Conservation (phyloP, 768 basidiomycete genomes). For the Trametes cinnabarina region DNA sequence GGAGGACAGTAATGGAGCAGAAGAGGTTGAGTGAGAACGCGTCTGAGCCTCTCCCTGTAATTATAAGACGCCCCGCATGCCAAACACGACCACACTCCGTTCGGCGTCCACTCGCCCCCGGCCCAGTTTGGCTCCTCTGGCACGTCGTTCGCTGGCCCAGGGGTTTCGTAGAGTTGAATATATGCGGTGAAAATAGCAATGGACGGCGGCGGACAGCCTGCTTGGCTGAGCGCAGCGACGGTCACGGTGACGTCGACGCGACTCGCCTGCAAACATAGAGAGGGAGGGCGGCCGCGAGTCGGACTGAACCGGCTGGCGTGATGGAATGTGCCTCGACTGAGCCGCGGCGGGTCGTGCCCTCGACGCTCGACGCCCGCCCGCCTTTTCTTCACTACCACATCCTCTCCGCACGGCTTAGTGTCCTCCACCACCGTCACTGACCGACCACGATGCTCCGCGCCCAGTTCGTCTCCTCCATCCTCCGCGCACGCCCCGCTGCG, state of each 20-base stretch:
- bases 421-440: conserved; percentile 4
- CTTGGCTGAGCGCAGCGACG: neutral
- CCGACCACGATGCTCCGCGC: conserved; percentile 47
- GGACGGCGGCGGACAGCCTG: neutral
- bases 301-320: conserved; percentile 30
- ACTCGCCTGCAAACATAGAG: neutral
- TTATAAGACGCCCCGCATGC: conserved; percentile 14
- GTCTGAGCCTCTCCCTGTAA: conserved; percentile 1
- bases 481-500: conserved; percentile 58
- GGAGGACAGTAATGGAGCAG: conserved; percentile 20
- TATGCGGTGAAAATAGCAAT: neutral
- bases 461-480: conserved; percentile 57
- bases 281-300: conserved; percentile 12
- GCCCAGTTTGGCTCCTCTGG: neutral
- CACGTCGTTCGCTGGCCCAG: neutral
- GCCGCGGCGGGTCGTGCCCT: conserved; percentile 26
- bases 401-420: conserved; percentile 1
- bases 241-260: conserved; percentile 6
- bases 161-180: neutral
- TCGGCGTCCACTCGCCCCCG: conserved; percentile 4
- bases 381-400: conserved; percentile 20
- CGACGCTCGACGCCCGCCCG: conserved; percentile 10
- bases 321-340: conserved; percentile 25
- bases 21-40: conserved; percentile 25
- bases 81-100: conserved; percentile 28